Evolutionary conservation across 495 filamentous ascomycete species (phyloP), one percentile per base, ranked within the genome.

Genomic region (Viridothelium virens): DNA sequence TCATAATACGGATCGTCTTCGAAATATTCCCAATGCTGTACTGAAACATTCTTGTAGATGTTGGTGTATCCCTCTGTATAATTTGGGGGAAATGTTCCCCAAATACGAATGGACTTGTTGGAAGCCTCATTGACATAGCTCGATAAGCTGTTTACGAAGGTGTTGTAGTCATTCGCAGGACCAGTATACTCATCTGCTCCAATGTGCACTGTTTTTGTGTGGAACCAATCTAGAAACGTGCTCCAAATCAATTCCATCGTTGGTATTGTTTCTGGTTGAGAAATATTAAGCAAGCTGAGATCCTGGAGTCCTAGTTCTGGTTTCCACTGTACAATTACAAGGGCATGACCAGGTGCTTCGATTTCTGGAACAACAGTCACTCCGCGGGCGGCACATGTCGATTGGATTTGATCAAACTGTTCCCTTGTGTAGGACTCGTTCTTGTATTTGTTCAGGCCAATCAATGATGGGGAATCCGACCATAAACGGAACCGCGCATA

Each of bases 361-460:
- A 84, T 81, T 69, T 84, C 82, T 0, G 82, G 81, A 16, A 84
- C 76, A 34, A 83, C 73, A 39, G 80, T 80, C 1, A 83, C 80
- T 18, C 82, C 82, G 34, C 82, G 74, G 14, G 73, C 70, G 25
- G 76, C 80, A 65, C 82, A 84, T 39, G 72, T 65, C 1, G 67
- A 71, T 65, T 84, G 80, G 7, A 84, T 74, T 10, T 74, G 56
- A 37, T 79, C 76, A 66, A 81, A 82, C 36, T 79, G 69, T 0
- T 74, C 69, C 31, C 71, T 71, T 3, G 78, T 79, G 61, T 83
- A 83, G 3, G 80, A 81, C 64, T 83, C 82, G 63, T 83, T 83
- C 62, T 73, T 67, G 48, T 74, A 74, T 18, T 74, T 73, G 61
- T 79, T 79, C 18, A 84, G 65, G 0, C 81, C 82, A 3, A 73